phyloP scores from a whole-genome alignment of 2,329 filamentous ascomycete genomes.

The Neocucurbitaria cava region DNA sequence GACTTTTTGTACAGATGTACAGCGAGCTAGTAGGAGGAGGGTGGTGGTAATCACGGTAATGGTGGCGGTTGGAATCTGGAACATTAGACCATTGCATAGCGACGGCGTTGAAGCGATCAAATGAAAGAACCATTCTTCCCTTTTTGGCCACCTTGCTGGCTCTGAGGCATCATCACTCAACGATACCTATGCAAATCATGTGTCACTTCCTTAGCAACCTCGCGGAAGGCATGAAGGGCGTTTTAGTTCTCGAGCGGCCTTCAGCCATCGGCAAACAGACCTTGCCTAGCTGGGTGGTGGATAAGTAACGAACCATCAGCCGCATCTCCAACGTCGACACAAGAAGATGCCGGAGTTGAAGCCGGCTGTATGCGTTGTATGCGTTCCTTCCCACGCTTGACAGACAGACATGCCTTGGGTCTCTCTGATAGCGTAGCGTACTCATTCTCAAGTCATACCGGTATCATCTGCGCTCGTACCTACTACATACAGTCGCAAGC shows the following conservation, averaged over 20 bases:
- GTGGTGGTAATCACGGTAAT: constrained; percentile 3
- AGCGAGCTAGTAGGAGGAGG: no score
- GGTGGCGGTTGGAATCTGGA: constrained; percentile 5
- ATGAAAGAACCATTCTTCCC: constrained; percentile 3
- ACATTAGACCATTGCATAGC: constrained; percentile 36
- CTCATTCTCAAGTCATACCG: neutral
- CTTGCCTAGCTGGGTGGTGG: neutral
- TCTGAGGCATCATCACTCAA: neutral
- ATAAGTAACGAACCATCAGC: neutral
- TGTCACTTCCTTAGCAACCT: neutral
- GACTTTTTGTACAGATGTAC: constrained; percentile 6
- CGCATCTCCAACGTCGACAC: neutral
- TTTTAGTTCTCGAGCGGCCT: neutral
- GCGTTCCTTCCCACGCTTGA: neutral
- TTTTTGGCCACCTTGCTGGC: neutral
- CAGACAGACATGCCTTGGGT: neutral
- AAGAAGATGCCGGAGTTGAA: neutral
- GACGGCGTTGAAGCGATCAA: constrained; percentile 34
- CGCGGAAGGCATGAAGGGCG: neutral
- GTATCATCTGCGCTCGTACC: neutral
- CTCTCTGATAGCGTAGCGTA: neutral
- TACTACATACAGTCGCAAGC: no score
- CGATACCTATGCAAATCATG: neutral
- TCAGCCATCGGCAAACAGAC: neutral
- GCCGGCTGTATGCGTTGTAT: neutral